These are phyloP conservation scores for Pythium insidiosum DNA, from an alignment of 352 stramenopile species.

Conservation along the genomic window DNA sequence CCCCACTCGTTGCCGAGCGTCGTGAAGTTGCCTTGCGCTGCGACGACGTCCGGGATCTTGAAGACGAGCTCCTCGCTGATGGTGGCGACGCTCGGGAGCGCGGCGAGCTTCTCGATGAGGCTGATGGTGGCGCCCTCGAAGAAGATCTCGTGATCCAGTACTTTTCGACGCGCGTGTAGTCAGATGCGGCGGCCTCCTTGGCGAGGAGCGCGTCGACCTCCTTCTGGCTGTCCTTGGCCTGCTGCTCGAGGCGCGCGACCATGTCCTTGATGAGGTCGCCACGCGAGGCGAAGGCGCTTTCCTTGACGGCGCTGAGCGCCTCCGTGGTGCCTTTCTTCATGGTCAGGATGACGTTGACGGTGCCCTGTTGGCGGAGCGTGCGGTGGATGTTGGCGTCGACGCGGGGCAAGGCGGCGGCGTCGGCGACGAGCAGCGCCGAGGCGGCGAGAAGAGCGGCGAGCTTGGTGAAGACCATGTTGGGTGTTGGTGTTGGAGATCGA, in stretches of 20 bases:
- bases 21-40: background rate
- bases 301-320: slow-evolving; percentile 10
- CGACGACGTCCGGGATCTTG: background rate
- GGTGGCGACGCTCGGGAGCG: background rate
- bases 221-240: background rate
- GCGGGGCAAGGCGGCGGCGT: background rate
- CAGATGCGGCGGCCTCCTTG: background rate
- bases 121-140: background rate
- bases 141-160: background rate
- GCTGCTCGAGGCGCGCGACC: background rate
- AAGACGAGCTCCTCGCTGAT: background rate
- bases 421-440: background rate
- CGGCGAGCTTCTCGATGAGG: background rate
- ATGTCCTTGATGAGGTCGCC: background rate
- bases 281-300: slow-evolving; percentile 7
- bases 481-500: background rate
- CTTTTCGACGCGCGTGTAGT: background rate
- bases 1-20: background rate
- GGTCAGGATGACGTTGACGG: slow-evolving; percentile 27
- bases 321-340: slow-evolving; percentile 15
- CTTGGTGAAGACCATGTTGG: background rate
- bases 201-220: background rate
- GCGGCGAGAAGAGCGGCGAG: background rate
- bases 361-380: slow-evolving; percentile 15
- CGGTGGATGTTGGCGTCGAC: slow-evolving; percentile 19